A percentile compares a stretch with the other conserved stretches of the same genome.
Evolutionary conservation across 2,329 filamentous ascomycete species (phyloP).

Genomic region (Dothiorella sarmentorum): DNA sequence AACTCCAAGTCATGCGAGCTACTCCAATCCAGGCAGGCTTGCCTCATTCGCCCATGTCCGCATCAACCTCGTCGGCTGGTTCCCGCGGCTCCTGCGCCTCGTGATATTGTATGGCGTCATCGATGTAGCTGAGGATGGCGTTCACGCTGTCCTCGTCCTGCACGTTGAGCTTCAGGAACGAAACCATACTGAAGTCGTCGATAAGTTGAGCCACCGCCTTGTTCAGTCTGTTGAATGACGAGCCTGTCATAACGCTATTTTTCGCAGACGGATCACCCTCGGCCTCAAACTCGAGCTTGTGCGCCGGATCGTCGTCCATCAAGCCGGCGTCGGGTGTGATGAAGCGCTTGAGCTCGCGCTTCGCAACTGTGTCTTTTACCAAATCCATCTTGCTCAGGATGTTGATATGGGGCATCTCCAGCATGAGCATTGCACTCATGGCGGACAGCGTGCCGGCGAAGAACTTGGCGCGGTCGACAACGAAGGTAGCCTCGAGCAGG

Average conservation of each 20-base stretch:
- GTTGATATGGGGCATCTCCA: constrained; percentile 95
- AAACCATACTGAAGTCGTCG: constrained; percentile 97
- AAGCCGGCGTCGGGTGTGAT: constrained; percentile 79
- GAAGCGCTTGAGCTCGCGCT: constrained; percentile 85
- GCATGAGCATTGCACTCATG: constrained; percentile 99
- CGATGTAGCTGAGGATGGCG: constrained; percentile 82
- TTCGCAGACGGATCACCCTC: constrained; percentile 58
- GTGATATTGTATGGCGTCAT: constrained; percentile 89
- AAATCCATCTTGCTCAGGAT: constrained; percentile 98
- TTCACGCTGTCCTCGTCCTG: constrained; percentile 90
- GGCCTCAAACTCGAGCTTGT: constrained; percentile 24
- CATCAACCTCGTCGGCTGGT: constrained; percentile 54
- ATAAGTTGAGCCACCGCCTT: constrained; percentile 85
- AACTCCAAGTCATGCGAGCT: constrained; percentile 13
- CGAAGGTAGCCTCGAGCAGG: constrained; percentile 91
- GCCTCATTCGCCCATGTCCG: constrained; percentile 45
- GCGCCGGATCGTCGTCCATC: constrained; percentile 71
- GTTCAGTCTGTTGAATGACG: constrained; percentile 79
- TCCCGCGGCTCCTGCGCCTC: constrained; percentile 90
- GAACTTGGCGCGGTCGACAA: constrained; percentile 94
- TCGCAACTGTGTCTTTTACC: constrained; percentile 81
- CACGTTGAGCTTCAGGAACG: constrained; percentile 83
- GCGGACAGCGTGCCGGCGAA: constrained; percentile 93
- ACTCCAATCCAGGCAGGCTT: not conserved
- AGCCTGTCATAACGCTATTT: constrained; percentile 72